Evolutionary conservation across 805 yeast genomes (phyloP).

Genomic region (Barnettozyma wickerhamii): DNA sequence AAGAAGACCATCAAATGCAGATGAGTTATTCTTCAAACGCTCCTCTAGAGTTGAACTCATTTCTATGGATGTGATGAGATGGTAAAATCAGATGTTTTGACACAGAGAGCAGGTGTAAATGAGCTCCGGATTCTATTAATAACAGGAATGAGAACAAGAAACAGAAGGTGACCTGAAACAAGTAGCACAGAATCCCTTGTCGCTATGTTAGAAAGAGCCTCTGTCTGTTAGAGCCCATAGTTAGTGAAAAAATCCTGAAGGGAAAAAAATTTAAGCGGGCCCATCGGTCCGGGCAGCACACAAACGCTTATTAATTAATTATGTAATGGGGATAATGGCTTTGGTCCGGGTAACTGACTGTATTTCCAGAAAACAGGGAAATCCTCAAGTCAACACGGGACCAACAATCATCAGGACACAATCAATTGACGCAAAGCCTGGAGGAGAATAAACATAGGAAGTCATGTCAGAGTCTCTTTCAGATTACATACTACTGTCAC

Average conservation of each 20-base stretch:
- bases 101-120: too few species aligned
- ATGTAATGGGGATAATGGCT: not conserved
- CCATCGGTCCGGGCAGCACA: conserved; percentile 13
- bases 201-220: too few species aligned
- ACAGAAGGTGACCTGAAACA: not conserved
- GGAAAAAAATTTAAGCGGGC: conserved; percentile 7
- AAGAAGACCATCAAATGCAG: conserved; percentile 82
- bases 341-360: not conserved
- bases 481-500: conserved; percentile 49
- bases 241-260: not conserved
- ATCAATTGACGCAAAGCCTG: not conserved
- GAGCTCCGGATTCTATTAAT: too few species aligned
- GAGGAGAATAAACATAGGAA: not conserved
- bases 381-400: not conserved
- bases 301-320: too few species aligned
- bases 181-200: too few species aligned
- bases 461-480: conserved; percentile 32
- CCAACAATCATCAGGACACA: not conserved
- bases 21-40: conserved; percentile 70
- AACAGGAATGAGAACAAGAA: too few species aligned
- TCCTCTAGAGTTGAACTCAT: conserved; percentile 66
- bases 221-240: too few species aligned
- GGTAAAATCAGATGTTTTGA: not conserved
- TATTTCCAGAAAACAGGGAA: conserved; percentile 1
- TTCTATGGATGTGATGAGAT: not conserved